Evolutionary conservation across 1,284 basidiomycete species (phyloP).

Genomic region (Naganishia liquefaciens): DNA sequence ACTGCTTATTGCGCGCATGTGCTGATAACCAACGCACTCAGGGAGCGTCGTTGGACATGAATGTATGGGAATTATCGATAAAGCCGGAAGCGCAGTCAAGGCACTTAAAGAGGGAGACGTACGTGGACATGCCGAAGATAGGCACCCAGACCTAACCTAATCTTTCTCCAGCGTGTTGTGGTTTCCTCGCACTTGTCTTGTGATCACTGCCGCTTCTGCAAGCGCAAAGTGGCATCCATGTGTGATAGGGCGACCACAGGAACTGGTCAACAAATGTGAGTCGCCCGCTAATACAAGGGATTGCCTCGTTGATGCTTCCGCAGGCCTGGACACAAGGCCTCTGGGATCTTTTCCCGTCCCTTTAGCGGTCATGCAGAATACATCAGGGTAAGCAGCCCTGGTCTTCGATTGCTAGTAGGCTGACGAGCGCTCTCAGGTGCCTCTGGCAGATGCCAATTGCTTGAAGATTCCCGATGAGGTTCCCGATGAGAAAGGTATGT

Average conservation of each 20-base stretch:
- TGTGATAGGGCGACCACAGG: conserved; percentile 64
- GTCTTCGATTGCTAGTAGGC: neutral
- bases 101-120: conserved; percentile 63
- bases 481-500: conserved; percentile 62
- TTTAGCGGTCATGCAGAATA: conserved; percentile 60
- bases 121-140: neutral
- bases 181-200: conserved; percentile 76
- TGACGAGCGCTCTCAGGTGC: conserved; percentile 56
- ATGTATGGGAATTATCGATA: conserved; percentile 60
- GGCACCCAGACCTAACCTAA: neutral
- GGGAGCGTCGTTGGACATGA: conserved; percentile 75
- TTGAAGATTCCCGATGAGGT: conserved; percentile 68
- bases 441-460: conserved; percentile 68
- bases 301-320: no score
- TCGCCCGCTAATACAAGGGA: no score
- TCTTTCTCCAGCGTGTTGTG: conserved; percentile 60
- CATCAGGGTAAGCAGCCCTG: conserved; percentile 45
- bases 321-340: no score
- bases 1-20: neutral
- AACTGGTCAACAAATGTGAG: no score
- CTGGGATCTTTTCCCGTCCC: no score
- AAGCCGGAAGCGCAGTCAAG: conserved; percentile 65
- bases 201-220: conserved; percentile 70
- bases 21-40: neutral
- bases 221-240: conserved; percentile 69